These are phyloP conservation scores for Udeniomyces megalosporus DNA, from an alignment of 768 basidiomycete genomes.

Conservation along the genomic window DNA sequence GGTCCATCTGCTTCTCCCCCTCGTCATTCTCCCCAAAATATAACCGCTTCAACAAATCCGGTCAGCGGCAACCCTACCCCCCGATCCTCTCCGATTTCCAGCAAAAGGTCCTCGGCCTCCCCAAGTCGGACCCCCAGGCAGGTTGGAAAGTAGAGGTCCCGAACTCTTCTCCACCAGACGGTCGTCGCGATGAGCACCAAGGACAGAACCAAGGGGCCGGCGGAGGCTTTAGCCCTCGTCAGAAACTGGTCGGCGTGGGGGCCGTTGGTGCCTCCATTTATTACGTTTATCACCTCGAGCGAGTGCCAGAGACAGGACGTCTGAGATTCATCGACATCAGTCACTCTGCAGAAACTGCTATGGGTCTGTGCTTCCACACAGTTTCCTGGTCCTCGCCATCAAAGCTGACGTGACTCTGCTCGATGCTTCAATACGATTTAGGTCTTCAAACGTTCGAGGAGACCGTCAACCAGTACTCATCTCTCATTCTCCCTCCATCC, in stretches of 20 bases:
- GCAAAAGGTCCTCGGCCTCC: background rate
- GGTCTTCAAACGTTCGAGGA: conserved; percentile 29
- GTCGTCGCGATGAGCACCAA: background rate
- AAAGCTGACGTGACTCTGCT: no score
- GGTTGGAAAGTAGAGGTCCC: background rate
- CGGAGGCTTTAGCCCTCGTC: background rate
- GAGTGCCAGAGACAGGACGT: conserved; percentile 49
- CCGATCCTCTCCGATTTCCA: conserved; percentile 4
- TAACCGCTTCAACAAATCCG: background rate
- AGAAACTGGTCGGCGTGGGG: background rate
- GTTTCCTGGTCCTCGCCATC: background rate
- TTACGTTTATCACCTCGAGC: background rate
- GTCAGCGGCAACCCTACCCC: background rate
- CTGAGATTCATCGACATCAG: conserved; percentile 74
- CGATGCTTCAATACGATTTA: background rate
- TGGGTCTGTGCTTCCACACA: conserved; percentile 24
- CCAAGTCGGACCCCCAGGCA: background rate
- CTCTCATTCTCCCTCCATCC: conserved; percentile 44
- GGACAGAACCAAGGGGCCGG: background rate
- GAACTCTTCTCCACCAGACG: background rate
- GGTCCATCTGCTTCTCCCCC: no score
- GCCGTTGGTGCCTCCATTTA: background rate
- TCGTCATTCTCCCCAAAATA: no score
- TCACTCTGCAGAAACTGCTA: conserved; percentile 41
- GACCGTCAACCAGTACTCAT: conserved; percentile 39